Evolutionary conservation across 75 land plant genomes (phyloP).

Genomic region (Cunninghamia lanceolata): DNA sequence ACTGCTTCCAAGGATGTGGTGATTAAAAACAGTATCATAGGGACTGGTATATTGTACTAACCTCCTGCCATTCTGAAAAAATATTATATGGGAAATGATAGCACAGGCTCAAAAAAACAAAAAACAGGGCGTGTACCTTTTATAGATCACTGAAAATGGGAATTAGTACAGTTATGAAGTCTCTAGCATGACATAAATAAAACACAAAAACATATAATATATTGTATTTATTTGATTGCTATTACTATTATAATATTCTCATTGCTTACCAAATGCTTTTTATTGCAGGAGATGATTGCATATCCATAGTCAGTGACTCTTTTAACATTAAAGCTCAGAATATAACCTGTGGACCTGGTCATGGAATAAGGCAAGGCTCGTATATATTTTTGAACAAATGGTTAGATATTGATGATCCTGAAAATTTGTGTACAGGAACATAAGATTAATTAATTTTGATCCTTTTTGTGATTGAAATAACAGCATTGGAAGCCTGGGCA

Average conservation of each 20-base stretch:
- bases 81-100: no score
- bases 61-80: background rate
- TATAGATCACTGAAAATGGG: no score
- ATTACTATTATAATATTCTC: background rate
- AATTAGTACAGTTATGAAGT: no score
- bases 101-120: no score
- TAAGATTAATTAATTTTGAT: background rate
- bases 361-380: constrained; percentile 51
- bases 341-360: constrained; percentile 60
- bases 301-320: constrained; percentile 54
- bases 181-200: no score
- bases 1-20: constrained; percentile 25
- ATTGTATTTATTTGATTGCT: background rate
- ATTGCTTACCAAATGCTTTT: background rate
- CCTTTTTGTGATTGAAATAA: background rate
- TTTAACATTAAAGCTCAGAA: constrained; percentile 32
- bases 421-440: background rate
- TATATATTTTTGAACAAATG: background rate
- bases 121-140: no score
- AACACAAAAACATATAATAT: no score
- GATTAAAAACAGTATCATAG: constrained; percentile 33
- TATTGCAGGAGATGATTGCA: constrained; percentile 62
- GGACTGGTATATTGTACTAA: constrained; percentile 29
- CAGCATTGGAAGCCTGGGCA: constrained; percentile 45
- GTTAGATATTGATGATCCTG: background rate